These are phyloP conservation scores for Adansonia madagascariensis DNA, from an alignment of 441 rosid species.

Conservation along the genomic window DNA sequence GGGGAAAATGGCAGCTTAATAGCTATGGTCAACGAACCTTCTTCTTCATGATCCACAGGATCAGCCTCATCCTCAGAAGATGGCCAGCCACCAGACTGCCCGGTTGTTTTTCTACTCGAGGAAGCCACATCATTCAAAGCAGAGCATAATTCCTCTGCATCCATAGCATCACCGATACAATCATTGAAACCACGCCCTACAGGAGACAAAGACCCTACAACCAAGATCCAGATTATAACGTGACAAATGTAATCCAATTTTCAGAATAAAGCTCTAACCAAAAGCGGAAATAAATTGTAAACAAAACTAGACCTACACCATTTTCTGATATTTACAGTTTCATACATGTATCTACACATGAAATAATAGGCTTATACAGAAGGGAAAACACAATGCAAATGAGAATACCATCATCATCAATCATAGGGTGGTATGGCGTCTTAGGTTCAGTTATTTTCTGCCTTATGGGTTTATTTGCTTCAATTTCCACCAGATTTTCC, in stretches of 20 bases:
- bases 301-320: conserved; percentile 4
- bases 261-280: neutral
- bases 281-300: neutral
- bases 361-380: neutral
- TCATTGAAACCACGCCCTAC: conserved; percentile 53
- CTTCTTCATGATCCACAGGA: conserved; percentile 70
- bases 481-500: conserved; percentile 80
- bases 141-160: conserved; percentile 57
- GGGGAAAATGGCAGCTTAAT: neutral
- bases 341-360: neutral
- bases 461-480: conserved; percentile 90
- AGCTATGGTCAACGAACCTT: conserved; percentile 41
- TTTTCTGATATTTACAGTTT: neutral
- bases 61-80: conserved; percentile 86
- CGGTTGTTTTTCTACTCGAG: conserved; percentile 53
- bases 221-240: conserved; percentile 21
- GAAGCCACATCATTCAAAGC: conserved; percentile 66
- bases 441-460: conserved; percentile 99
- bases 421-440: conserved; percentile 94
- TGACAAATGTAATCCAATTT: neutral
- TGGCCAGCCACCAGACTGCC: conserved; percentile 65
- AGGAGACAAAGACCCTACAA: conserved; percentile 64
- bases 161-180: conserved; percentile 51
- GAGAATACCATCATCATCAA: conserved; percentile 85
- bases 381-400: neutral